Evolutionary conservation across 2,329 filamentous ascomycete species (phyloP), one percentile per base, ranked within the genome.

Genomic region (Nigrospora sphaerica): DNA sequence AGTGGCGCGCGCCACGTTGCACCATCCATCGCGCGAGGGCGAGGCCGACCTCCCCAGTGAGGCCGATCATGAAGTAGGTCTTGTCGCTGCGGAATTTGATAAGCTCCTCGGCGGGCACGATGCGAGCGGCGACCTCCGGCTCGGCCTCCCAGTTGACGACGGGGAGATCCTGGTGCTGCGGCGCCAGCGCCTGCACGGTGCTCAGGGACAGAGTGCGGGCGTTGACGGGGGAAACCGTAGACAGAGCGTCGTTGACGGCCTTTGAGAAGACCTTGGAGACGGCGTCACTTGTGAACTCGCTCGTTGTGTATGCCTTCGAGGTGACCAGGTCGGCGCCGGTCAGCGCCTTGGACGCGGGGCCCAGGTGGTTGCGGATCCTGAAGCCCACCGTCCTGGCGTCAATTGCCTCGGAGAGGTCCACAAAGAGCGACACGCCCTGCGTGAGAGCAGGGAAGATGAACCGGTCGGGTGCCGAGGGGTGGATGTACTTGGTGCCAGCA

Each of bases 1-100:
- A 40, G 33, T 65, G 49, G 12, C 60, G 51, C 0, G 68, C 71
- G 0, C 69, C 71, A 11, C 58, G 56, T 0, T 38, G 42, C 1
- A 65, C 57, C 69, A 72, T 71, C 65, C 62, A 73, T 32, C 59
- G 42, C 37, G 58, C 63, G 1, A 72, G 54, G 0, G 70, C 66
- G 12, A 57, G 58, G 2, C 70, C 70, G 1, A 71, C 32, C 1
- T 56, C 50, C 0, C 66, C 60, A 1, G 61, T 57, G 5, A 67
- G 49, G 1, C 64, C 63, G 13, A 63, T 51, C 4, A 69, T 52
- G 12, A 60, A 47, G 47, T 70, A 66, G 0, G 65, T 65, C 42
- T 55, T 55, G 39, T 62, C 49, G 2, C 38, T 28, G 3, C 38
- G 39, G 43, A 67, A 62, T 3, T n/a, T 12, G 13, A 36, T 32